Evolutionary conservation across 768 basidiomycete genomes (phyloP), one percentile per base, ranked within the genome.

Genomic region (Termitomyces sp.): DNA sequence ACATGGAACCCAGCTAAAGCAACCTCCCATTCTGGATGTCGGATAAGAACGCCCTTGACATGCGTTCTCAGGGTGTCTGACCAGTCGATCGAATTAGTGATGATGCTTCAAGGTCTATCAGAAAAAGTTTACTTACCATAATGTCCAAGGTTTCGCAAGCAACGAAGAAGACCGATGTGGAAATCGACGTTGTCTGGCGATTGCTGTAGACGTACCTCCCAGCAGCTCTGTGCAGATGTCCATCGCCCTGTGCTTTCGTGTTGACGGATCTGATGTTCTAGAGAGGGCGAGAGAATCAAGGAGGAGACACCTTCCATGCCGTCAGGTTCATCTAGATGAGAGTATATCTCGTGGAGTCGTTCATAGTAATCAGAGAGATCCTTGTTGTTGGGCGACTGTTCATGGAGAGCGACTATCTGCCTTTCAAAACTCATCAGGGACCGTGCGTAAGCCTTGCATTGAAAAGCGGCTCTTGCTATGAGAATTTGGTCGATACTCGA

Each of bases 221-320:
- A 99, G 66, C 97, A 99, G 66, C 96, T 98, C 71, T 98, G 97
- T 8, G 97, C 96, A 9, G 94, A 90, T 2, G 97, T 98, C 97
- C 97, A 99, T 44, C 87, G 81, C 0, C 97, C 97, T 2, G 91
- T 96, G 63, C 90, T 95, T 70, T 99, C 97, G 65, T 99, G 97
- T 66, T 98, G 91, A 44, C 97, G 87, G 59, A 99, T 98, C 70
- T 97, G 94, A 70, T 97, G 93, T 63, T 98, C 92, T 48, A 98
- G 71, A 3, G 92, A 91, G 0, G 97, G 97, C 0, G 90, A 85
- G 13, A 98, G 73, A 56, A 98, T 90, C 64, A 90, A 74, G 6
- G 90, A 85, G 0, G 97, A 97, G 33, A 98, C 81, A 0, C 97
- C 97, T 73, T 98, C 95, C 97, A 99, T 99, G 16, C 97, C 97